phyloP scores from a whole-genome alignment of 345 rosid species.

The Citrus inodora region DNA sequence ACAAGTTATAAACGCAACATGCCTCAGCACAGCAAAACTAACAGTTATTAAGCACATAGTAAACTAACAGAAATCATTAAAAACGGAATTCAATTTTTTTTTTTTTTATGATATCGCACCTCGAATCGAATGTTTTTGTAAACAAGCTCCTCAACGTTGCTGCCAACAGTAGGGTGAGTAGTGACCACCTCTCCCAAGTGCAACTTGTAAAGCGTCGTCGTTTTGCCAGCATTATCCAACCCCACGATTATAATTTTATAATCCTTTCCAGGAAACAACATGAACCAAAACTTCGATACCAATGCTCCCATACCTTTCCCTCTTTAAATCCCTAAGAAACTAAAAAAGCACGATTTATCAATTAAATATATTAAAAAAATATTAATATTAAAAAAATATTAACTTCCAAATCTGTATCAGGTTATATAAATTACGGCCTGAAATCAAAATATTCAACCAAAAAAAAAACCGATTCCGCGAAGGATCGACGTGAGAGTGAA shows the following conservation, averaged over 20 bases:
- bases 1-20: not conserved
- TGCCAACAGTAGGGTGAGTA: slow-evolving; percentile 94
- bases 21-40: not conserved
- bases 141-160: slow-evolving; percentile 95
- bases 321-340: not conserved
- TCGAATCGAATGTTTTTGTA: slow-evolving; percentile 94
- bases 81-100: not conserved
- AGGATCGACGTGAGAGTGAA: not conserved
- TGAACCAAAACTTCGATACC: slow-evolving; percentile 86
- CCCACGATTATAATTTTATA: slow-evolving; percentile 97
- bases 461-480: not conserved
- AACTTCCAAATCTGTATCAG: not conserved
- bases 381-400: no score
- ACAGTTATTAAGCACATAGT: not conserved
- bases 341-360: not conserved
- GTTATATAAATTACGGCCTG: not conserved
- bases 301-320: slow-evolving; percentile 68
- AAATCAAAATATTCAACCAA: not conserved
- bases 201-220: slow-evolving; percentile 92
- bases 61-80: not conserved
- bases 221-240: slow-evolving; percentile 95
- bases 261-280: slow-evolving; percentile 95
- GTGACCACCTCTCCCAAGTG: slow-evolving; percentile 96
- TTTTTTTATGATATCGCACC: slow-evolving; percentile 29
- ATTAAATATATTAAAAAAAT: not conserved